Base-by-base conservation (phyloP, 257 asterid genomes). In the Cinchona pubescens region DNA sequence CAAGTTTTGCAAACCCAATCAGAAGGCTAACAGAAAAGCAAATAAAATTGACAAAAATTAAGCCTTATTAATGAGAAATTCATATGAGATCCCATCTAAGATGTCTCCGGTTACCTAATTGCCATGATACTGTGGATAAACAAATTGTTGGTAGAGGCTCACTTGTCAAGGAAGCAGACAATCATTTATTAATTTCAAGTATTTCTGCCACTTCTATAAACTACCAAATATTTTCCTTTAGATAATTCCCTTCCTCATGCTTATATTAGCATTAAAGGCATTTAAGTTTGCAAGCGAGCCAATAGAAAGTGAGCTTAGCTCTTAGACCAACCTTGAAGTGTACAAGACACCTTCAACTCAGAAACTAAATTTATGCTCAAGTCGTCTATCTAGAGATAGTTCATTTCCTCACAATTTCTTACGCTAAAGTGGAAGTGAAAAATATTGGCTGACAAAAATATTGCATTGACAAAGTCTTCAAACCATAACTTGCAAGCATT, bases 21-120 rank as follows among this genome's bases (percentile, higher is more conserved):
- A 85, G 87, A 73, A 75, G 37, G 74, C 72, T 71, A 78, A 67
- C 62, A 77, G 40, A 59, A 56, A 79, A 79, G 67, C 63, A 30
- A 73, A 70, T 30, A 69, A 27, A 60, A 7, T 5, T 7, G 49
- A 42, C 30, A 72, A 13, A 32, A 0, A 53, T 11, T 13, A 49
- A 62, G 56, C 5, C 27, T 79, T 21, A 46, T 43, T 23, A 10
- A n/a, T 23, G 45, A 19, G 40, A 30, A 32, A 12, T 27, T 62
- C 27, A 38, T 30, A 46, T 12, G 8, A 56, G 43, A 29, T 35
- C 42, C 38, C 13, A 58, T 37, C 4, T 49, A 18, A 45, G 11
- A 61, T 15, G 27, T 62, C 60, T 25, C 55, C 15, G 49, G 53
- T 74, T 46, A 62, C 13, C 32, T 21, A 38, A 18, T 10, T 38